Conservation (phyloP, 225 moss, liverwort and hornwort species). For the Pseudoscleropodium purum region DNA sequence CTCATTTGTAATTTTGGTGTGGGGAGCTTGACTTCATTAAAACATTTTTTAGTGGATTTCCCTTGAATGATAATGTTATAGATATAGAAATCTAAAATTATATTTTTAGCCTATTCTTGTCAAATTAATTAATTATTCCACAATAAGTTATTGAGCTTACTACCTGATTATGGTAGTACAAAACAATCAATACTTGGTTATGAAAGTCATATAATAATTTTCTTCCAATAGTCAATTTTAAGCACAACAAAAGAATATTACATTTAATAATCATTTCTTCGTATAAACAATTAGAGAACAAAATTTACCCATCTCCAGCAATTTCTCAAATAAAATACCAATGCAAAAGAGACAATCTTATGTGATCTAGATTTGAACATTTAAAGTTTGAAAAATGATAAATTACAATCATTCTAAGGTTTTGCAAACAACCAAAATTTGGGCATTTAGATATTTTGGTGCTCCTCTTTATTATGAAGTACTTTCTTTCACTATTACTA, state of each 20-base stretch:
- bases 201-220: too few species aligned
- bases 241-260: accelerated
- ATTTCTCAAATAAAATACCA: not conserved
- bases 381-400: accelerated
- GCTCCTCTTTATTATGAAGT: accelerated
- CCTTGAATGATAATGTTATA: too few species aligned
- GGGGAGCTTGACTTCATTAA: too few species aligned
- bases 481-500: accelerated
- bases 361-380: accelerated
- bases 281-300: not conserved
- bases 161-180: accelerated
- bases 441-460: accelerated
- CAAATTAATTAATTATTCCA: not conserved
- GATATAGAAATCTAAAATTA: too few species aligned
- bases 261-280: not conserved
- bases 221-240: too few species aligned
- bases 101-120: not conserved
- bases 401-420: accelerated
- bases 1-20: too few species aligned
- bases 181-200: too few species aligned
- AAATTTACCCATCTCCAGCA: not conserved
- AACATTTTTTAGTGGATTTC: too few species aligned
- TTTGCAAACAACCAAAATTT: not conserved
- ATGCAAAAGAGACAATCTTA: not conserved
- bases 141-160: not conserved